Percentiles rank a stretch among this genome's conserved stretches.
These are phyloP conservation scores for Ceratocystis variospora DNA, from an alignment of 2,329 filamentous ascomycete species.

Conservation along the genomic window DNA sequence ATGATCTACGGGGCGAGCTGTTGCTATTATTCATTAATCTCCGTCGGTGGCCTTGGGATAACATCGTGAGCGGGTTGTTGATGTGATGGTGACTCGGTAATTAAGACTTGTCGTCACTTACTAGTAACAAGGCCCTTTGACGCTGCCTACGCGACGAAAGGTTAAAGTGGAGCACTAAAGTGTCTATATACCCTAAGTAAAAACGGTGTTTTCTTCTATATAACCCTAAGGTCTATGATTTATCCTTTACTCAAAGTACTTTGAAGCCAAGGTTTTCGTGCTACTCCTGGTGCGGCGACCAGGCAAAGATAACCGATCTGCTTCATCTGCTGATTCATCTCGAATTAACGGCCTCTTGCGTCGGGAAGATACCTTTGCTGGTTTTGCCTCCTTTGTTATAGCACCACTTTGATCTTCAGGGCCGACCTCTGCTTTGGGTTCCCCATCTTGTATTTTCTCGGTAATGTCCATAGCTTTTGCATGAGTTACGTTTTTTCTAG, in stretches of 20 bases:
- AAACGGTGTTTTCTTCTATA: not conserved
- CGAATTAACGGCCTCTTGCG: constrained; percentile 23
- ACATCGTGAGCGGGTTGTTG: not conserved
- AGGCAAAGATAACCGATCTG: constrained; percentile 5
- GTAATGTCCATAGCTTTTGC: not conserved
- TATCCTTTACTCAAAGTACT: not conserved
- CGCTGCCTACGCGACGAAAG: not conserved
- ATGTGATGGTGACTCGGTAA: not conserved
- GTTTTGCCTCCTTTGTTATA: constrained; percentile 13
- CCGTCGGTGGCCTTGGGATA: not conserved
- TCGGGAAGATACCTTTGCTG: constrained; percentile 2
- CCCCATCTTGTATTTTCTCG: not conserved
- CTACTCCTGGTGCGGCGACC: not conserved
- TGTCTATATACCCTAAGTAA: not conserved
- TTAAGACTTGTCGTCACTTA: not conserved
- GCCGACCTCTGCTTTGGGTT: not conserved
- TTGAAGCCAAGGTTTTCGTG: not conserved
- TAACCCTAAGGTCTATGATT: not conserved
- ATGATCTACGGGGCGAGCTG: not conserved
- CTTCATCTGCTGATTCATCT: constrained; percentile 22
- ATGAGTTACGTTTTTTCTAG: not conserved
- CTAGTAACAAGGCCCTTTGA: not conserved
- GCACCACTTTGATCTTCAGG: not conserved
- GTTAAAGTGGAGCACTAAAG: not conserved
- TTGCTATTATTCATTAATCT: not conserved